Conservation (phyloP, 768 basidiomycete genomes). For the Ramaria sp. region DNA sequence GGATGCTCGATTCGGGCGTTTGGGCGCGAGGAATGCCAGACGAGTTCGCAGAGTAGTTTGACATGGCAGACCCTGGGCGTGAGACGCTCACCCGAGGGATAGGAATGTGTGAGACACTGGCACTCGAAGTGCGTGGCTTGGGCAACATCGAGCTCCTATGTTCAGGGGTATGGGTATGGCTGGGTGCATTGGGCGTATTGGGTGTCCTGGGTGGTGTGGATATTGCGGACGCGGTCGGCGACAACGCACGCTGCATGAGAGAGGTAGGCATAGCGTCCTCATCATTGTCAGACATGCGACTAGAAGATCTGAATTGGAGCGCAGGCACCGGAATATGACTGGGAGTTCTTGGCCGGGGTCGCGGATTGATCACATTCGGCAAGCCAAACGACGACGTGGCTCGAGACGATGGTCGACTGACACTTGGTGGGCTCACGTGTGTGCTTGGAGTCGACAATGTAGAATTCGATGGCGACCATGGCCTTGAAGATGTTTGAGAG, state of each 20-base stretch:
- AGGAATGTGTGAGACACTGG: conserved; percentile 78
- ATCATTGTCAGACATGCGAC: conserved; percentile 35
- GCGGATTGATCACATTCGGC: conserved; percentile 39
- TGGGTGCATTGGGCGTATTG: background rate
- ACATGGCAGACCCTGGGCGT: conserved; percentile 62
- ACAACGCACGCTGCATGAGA: conserved; percentile 51
- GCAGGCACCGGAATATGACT: conserved; percentile 66
- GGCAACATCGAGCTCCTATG: conserved; percentile 28
- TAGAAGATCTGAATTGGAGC: conserved; percentile 36
- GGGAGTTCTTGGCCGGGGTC: conserved; percentile 69
- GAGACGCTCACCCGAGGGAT: conserved; percentile 65
- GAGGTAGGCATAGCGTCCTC: conserved; percentile 30
- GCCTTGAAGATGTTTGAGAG: conserved; percentile 69
- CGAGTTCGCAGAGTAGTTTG: conserved; percentile 43
- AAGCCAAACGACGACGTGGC: conserved; percentile 29
- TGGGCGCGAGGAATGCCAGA: conserved; percentile 40
- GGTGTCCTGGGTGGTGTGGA: conserved; percentile 20
- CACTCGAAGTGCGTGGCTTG: conserved; percentile 47
- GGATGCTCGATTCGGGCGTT: conserved; percentile 57
- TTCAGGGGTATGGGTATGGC: conserved; percentile 30
- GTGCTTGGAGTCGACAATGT: conserved; percentile 12
- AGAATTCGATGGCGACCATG: conserved; percentile 51
- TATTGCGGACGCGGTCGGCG: conserved; percentile 45
- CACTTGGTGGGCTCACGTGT: conserved; percentile 52
- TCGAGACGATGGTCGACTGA: conserved; percentile 15